Evolutionary conservation across 495 filamentous ascomycete genomes (phyloP), one percentile per base, ranked within the genome.

Genomic region (Podospora pseudocomata): DNA sequence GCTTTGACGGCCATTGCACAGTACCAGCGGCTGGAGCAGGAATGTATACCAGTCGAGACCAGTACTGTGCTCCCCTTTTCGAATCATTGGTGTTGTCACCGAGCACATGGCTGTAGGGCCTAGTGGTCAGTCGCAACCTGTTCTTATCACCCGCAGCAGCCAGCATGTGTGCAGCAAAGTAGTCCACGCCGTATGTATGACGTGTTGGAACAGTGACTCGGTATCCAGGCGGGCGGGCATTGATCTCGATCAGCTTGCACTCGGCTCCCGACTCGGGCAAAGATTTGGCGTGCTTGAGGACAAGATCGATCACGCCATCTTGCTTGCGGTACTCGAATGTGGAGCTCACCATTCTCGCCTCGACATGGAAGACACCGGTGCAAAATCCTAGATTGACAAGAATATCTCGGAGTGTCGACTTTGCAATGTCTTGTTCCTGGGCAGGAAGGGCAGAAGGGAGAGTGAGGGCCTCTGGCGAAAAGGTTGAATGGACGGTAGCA

Each of bases 181-280:
- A 81, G 57, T 82, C 80, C 9, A 84, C 75, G 19, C 82, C 81
- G 67, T 82, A 81, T 0, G 81, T 79, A 19, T 70, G 66, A 11
- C 69, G 56, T 0, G 73, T 65, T 2, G 75, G 73, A 1, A 71
- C 65, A 4, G 73, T 70, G 28, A 70, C 78, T 27, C 72, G 70
- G 63, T 68, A 75, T 1, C 80, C 80, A 0, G 79, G 77, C 0
- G 78, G 75, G 0, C 80, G 77, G 13, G 78, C 74, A 61, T 82
- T 82, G 73, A 81, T 79, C 66, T 82, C 79, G 54, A 79, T 27
- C 5, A 82, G 71, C 27, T 73, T 79, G 19, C 77, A 77, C n/a
- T 59, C 65, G 0, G 73, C 63, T n/a, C 59, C 30, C 0, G 60
- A 58, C 16, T 23, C 18, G 11, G 23, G 54, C 2, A 32, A 20